Evolutionary conservation across 2,329 filamentous ascomycete genomes (phyloP).

Genomic region (Alternaria sp.): DNA sequence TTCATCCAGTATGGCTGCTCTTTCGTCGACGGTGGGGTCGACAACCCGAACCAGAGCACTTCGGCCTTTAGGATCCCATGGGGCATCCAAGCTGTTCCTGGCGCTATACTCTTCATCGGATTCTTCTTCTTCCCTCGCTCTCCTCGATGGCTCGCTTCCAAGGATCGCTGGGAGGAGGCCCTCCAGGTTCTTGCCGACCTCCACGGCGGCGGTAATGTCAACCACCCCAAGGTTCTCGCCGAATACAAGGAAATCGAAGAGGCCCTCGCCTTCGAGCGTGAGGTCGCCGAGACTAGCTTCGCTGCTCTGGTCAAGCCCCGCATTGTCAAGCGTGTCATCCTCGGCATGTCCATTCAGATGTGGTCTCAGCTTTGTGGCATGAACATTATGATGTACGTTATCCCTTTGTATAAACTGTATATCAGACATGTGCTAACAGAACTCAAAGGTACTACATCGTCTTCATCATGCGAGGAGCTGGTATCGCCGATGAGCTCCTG

Average conservation of each 20-base stretch:
- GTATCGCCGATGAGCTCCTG: constrained; percentile 65
- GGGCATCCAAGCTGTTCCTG: constrained; percentile 56
- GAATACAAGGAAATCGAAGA: constrained; percentile 70
- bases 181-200: constrained; percentile 62
- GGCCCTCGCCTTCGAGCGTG: constrained; percentile 63
- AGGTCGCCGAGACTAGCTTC: constrained; percentile 61
- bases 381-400: constrained; percentile 63
- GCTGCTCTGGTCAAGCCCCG: constrained; percentile 60
- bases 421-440: not conserved
- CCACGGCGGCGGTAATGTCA: constrained; percentile 65
- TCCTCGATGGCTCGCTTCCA: constrained; percentile 74
- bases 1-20: constrained; percentile 72
- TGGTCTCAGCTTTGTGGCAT: constrained; percentile 69
- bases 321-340: constrained; percentile 64
- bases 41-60: constrained; percentile 55
- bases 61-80: constrained; percentile 55
- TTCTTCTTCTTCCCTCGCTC: constrained; percentile 58
- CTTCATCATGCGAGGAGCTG: constrained; percentile 67
- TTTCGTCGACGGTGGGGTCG: constrained; percentile 59
- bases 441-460: constrained; percentile 59
- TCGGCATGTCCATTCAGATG: constrained; percentile 67
- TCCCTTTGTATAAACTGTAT: not conserved
- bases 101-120: constrained; percentile 49
- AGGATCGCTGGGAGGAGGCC: constrained; percentile 73
- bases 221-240: constrained; percentile 68